phyloP scores from a whole-genome alignment of 2,329 filamentous ascomycete genomes.

The Clonostachys chloroleuca region DNA sequence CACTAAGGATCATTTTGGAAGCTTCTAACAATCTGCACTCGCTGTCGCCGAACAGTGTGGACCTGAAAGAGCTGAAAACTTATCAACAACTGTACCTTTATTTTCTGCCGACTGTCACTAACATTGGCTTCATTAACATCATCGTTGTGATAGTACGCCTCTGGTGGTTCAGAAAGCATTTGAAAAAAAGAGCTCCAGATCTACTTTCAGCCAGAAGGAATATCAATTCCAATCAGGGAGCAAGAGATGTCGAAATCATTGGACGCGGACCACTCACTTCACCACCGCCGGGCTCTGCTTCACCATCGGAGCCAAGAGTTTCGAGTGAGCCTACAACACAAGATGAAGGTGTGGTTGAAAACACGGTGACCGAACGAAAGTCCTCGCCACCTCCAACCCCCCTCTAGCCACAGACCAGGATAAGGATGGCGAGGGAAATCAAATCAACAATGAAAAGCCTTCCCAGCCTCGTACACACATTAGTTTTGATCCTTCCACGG shows the following conservation, averaged over 20 bases:
- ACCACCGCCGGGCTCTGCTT: too few species aligned
- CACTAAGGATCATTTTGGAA: background rate
- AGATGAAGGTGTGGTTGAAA: too few species aligned
- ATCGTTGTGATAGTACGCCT: constrained; percentile 41
- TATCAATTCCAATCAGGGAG: background rate
- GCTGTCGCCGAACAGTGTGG: constrained; percentile 25
- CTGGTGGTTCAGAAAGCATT: constrained; percentile 40
- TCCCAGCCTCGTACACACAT: constrained; percentile 7
- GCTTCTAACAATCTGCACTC: background rate
- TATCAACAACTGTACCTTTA: constrained; percentile 50
- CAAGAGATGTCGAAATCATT: background rate
- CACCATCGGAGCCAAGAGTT: too few species aligned
- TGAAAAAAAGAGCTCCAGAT: constrained; percentile 20
- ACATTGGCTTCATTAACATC: constrained; percentile 43
- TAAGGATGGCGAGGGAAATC: background rate
- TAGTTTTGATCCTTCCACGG: constrained; percentile 17
- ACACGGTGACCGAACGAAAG: too few species aligned
- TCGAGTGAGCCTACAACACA: too few species aligned
- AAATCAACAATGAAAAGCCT: background rate
- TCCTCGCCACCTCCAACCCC: too few species aligned
- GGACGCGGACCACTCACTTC: too few species aligned
- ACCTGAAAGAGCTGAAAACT: constrained; percentile 39
- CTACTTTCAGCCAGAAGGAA: constrained; percentile 1
- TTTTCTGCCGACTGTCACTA: constrained; percentile 40
- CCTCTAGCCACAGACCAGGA: background rate